These are phyloP conservation scores for Bolboschoenus planiculmis DNA, from an alignment of 176 grass and related monocot genomes.

Conservation along the genomic window DNA sequence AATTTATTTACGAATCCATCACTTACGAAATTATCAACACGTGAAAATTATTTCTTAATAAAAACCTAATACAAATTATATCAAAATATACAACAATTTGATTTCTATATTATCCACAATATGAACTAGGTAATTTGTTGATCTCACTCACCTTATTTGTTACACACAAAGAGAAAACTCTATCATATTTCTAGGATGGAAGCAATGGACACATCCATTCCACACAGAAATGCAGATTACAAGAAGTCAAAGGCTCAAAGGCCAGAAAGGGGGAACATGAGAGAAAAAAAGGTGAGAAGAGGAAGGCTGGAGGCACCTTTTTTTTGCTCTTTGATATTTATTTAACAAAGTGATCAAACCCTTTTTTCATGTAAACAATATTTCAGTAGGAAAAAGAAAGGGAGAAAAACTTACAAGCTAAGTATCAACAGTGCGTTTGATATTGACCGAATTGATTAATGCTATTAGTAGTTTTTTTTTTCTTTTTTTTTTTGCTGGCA, in stretches of 20 bases:
- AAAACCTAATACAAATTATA: too few species aligned
- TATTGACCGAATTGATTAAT: slow-evolving; percentile 18
- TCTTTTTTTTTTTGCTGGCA: neutral
- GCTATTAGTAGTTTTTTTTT: neutral
- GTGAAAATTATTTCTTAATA: neutral
- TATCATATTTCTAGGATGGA: neutral
- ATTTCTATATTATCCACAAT: neutral
- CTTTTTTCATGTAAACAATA: slow-evolving; percentile 22
- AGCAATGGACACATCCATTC: neutral
- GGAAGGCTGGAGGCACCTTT: neutral
- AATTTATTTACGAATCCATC: neutral
- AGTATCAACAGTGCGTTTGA: slow-evolving; percentile 28
- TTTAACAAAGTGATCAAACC: neutral
- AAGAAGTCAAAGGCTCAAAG: slow-evolving; percentile 3
- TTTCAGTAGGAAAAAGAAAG: neutral
- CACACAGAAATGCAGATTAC: neutral
- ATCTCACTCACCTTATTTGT: neutral
- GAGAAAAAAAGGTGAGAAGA: slow-evolving; percentile 1
- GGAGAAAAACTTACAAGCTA: slow-evolving; percentile 61
- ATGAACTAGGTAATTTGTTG: neutral
- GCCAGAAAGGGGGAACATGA: neutral
- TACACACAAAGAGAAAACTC: neutral
- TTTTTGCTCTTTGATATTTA: neutral
- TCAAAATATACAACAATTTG: neutral
- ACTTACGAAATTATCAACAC: neutral